Evolutionary conservation across 306 rosid species (phyloP).

Genomic region (Medicago arabica): DNA sequence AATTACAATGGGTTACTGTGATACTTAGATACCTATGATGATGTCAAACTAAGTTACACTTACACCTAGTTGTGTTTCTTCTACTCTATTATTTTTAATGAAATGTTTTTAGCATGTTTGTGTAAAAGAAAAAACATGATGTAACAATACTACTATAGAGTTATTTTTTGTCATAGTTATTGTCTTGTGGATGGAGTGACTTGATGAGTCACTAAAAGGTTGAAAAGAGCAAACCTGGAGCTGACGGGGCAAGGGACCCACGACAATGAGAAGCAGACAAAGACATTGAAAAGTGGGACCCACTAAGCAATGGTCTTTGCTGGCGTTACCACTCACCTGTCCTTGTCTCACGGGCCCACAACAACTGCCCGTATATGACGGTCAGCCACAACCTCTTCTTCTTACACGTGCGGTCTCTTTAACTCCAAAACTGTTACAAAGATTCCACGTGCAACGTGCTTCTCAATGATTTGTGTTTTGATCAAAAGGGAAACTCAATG

Average conservation of each 20-base stretch:
- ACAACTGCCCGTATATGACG: conserved; percentile 50
- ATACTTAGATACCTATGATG: too few species aligned
- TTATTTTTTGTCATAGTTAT: background rate
- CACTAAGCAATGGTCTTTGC: conserved; percentile 54
- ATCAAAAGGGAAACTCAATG: background rate
- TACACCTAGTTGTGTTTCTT: too few species aligned
- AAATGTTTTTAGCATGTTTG: too few species aligned
- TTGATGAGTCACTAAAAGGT: background rate
- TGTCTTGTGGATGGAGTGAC: background rate
- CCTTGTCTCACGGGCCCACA: conserved; percentile 57
- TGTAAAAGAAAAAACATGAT: too few species aligned
- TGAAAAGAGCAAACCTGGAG: conserved; percentile 51
- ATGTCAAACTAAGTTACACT: too few species aligned
- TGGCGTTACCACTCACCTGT: conserved; percentile 52
- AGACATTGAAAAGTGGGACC: conserved; percentile 47
- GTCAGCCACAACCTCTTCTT: conserved; percentile 47
- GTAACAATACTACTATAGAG: too few species aligned
- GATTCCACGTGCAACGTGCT: conserved; percentile 35
- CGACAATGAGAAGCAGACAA: conserved; percentile 46
- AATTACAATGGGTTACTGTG: too few species aligned
- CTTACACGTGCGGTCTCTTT: conserved; percentile 53
- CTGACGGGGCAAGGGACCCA: conserved; percentile 74
- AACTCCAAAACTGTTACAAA: conserved; percentile 13
- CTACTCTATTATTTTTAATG: too few species aligned
- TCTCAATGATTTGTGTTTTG: background rate